Base-by-base conservation (phyloP, 2,329 filamentous ascomycete species). In the Pestalotiopsis sp. region DNA sequence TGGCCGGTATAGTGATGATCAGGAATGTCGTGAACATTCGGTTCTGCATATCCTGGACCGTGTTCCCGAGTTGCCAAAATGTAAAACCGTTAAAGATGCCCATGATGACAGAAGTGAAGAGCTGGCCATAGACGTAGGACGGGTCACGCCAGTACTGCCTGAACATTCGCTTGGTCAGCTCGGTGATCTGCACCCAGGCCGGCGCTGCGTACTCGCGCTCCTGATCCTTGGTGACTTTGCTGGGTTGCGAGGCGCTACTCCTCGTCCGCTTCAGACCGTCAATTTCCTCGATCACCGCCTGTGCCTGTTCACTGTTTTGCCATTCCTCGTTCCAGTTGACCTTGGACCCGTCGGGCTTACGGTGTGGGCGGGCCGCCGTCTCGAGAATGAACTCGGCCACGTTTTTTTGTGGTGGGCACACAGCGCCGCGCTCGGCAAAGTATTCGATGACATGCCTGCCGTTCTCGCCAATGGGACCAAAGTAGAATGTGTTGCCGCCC, bases 101-200 rank as follows among this genome's bases (percentile, higher is more conserved):
- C 63, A 66, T 66, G 45, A 56, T 56, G n/a, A 66, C 45, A 58
- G 41, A 56, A n/a, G 97, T 89, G 1, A 86, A 83, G 0, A 86
- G 78, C 84, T 97, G 97, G 75, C 92, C 91, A 83, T 95, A 97
- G 79, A 97, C 95, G 83, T 97, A 97, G 4, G 90, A 87, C 0
- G 94, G 94, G 0, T 91, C 95, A 69, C 94, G 92, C 94, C 94
- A 97, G 86, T 96, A 97, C 79, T 97, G 94, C 77, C 94, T 88
- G 84, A 96, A 96, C 36, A 96, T 92, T 75, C 94, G 93, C 72
- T 87, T 79, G 23, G 89, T 86, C 67, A 93, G 92, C 76, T 91
- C 86, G 68, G 81, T 82, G 56, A 95, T 82, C 79, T 97, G 94
- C 6, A 83, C 76, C 52, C 73, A 76, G 77, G 96, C 93, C 0